Percentiles rank a stretch among this genome's conserved stretches.
phyloP scores from a whole-genome alignment of 106 monocot species.

The Apostasia ramifera region DNA sequence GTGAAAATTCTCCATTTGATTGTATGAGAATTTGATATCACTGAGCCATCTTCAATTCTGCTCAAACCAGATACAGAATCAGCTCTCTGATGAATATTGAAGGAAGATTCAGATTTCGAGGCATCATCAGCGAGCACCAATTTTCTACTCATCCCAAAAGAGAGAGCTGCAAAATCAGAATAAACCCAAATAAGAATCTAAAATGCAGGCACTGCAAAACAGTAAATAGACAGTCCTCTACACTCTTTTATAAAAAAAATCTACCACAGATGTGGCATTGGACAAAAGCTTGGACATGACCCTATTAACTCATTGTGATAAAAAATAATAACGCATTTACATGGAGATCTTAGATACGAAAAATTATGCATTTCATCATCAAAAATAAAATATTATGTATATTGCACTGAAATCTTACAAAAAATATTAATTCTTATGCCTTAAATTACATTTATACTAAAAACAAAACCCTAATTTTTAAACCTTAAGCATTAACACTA shows the following conservation, averaged over 20 bases:
- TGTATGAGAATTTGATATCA: constrained; percentile 79
- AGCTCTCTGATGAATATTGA: constrained; percentile 32
- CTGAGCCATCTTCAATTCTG: constrained; percentile 80
- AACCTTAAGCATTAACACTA: too few relatives aligned
- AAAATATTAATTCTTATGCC: too few relatives aligned
- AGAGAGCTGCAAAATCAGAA: constrained; percentile 34
- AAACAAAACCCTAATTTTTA: too few relatives aligned
- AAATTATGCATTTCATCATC: too few relatives aligned
- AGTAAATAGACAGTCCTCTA: neutral
- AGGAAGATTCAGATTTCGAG: constrained; percentile 20
- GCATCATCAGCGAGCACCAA: constrained; percentile 41
- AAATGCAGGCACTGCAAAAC: neutral
- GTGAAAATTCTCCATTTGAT: constrained; percentile 92
- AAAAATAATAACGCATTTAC: too few relatives aligned
- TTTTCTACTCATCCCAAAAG: constrained; percentile 30
- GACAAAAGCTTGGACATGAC: too few relatives aligned
- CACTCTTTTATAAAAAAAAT: neutral
- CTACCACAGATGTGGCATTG: neutral
- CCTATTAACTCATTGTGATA: too few relatives aligned
- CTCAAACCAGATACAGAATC: constrained; percentile 38
- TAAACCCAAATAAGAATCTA: neutral
- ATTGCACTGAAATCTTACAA: too few relatives aligned
- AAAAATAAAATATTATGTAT: too few relatives aligned
- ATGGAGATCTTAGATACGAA: too few relatives aligned
- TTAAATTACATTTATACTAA: too few relatives aligned